phyloP scores from a whole-genome alignment of 2,329 filamentous ascomycete species.

The Diplodia corticola region DNA sequence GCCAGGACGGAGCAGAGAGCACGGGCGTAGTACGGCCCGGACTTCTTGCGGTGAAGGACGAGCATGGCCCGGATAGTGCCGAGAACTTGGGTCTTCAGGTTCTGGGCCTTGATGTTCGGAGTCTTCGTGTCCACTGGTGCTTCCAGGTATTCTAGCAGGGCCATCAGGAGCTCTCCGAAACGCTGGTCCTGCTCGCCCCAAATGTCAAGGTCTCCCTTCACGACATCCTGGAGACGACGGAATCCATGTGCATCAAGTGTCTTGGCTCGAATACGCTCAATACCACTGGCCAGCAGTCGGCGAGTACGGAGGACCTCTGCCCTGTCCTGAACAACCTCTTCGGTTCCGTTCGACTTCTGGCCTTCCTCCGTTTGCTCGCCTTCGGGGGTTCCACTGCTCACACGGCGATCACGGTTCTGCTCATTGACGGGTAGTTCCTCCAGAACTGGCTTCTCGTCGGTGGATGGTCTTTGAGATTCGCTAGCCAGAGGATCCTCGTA shows the following conservation, averaged over 20 bases:
- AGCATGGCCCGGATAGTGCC: slow-evolving; percentile 73
- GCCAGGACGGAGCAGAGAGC: slow-evolving; percentile 67
- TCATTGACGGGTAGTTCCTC: slow-evolving; percentile 55
- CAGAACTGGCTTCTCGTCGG: slow-evolving; percentile 46
- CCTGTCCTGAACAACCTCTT: slow-evolving; percentile 40
- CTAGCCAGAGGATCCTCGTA: slow-evolving; percentile 56
- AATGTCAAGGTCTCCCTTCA: slow-evolving; percentile 65
- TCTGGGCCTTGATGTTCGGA: slow-evolving; percentile 65
- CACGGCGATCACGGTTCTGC: slow-evolving; percentile 40
- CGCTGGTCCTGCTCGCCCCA: slow-evolving; percentile 68
- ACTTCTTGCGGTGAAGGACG: slow-evolving; percentile 46
- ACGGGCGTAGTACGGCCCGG: slow-evolving; percentile 61
- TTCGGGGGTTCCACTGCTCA: slow-evolving; percentile 33
- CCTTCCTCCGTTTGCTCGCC: slow-evolving; percentile 32
- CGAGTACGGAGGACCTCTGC: slow-evolving; percentile 47
- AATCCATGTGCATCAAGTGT: slow-evolving; percentile 80
- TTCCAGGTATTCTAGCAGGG: slow-evolving; percentile 72
- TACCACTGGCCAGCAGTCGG: slow-evolving; percentile 71
- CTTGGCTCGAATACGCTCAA: slow-evolving; percentile 68
- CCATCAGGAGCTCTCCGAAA: slow-evolving; percentile 66
- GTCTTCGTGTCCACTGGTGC: slow-evolving; percentile 53
- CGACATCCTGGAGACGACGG: slow-evolving; percentile 72
- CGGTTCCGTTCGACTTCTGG: slow-evolving; percentile 21
- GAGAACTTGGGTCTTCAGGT: slow-evolving; percentile 72
- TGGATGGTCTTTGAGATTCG: slow-evolving; percentile 30